Evolutionary conservation across 106 monocot genomes (phyloP).

Genomic region (Dendrobium huoshanense): DNA sequence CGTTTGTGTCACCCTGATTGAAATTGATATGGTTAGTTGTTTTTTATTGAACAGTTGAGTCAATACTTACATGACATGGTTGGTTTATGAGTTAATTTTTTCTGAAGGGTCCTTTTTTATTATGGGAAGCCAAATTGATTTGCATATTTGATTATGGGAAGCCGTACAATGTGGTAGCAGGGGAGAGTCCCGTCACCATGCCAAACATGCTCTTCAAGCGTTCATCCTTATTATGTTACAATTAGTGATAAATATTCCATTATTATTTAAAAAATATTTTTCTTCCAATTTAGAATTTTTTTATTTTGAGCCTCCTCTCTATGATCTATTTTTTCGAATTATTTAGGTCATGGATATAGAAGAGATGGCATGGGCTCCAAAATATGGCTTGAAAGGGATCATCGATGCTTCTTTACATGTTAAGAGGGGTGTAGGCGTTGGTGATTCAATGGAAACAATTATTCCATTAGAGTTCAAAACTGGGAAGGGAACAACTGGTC

Average conservation of each 20-base stretch:
- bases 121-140: not conserved
- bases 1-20: too few relatives aligned
- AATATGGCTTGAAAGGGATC: conserved; percentile 93
- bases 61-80: too few relatives aligned
- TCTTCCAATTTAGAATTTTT: conserved; percentile 5
- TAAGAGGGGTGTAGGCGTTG: conserved; percentile 33
- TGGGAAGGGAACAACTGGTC: conserved; percentile 81
- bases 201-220: not conserved
- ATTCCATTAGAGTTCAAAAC: conserved; percentile 94
- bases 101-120: not conserved
- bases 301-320: not conserved
- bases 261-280: not conserved
- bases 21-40: not conserved
- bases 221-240: not conserved
- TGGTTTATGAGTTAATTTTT: too few relatives aligned
- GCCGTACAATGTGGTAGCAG: not conserved
- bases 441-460: conserved; percentile 45
- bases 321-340: not conserved
- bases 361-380: conserved; percentile 92
- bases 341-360: conserved; percentile 92
- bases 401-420: conserved; percentile 86
- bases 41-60: not conserved
- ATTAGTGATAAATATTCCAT: not conserved
- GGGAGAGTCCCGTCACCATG: not conserved
- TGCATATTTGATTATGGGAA: not conserved